phyloP scores from a whole-genome alignment of 129 eudicot genomes.

The Ambrosia artemisiifolia region DNA sequence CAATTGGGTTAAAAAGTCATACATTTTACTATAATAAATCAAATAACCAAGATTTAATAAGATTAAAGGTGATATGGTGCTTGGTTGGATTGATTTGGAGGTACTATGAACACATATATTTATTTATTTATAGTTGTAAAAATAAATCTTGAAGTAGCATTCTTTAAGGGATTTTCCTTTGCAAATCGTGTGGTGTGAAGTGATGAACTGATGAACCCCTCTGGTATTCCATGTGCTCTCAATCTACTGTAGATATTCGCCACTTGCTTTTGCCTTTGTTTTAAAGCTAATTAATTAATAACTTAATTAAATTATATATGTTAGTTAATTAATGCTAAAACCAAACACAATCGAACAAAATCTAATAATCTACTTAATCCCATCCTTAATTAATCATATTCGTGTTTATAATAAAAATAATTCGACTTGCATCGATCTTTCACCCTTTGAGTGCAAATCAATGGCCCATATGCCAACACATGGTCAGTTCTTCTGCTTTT shows the following conservation, averaged over 20 bases:
- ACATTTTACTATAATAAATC: neutral
- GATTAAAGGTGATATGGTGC: conserved; percentile 26
- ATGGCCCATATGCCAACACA: neutral
- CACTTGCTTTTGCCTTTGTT: conserved; percentile 29
- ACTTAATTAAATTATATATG: neutral
- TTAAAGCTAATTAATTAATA: neutral
- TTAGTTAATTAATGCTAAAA: conserved; percentile 10
- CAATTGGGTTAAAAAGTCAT: conserved; percentile 8
- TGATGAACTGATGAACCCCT: conserved; percentile 17
- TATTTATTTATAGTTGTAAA: neutral
- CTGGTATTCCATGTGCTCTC: conserved; percentile 59
- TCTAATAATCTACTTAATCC: conserved; percentile 35
- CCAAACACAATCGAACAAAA: conserved; percentile 35
- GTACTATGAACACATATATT: conserved; percentile 5
- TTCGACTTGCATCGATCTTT: neutral
- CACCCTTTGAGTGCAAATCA: conserved; percentile 3
- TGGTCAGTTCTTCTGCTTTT: neutral
- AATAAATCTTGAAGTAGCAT: conserved; percentile 26
- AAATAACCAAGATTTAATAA: neutral
- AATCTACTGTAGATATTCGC: conserved; percentile 73
- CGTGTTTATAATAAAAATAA: neutral
- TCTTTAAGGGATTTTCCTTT: conserved; percentile 31
- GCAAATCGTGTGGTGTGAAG: conserved; percentile 40
- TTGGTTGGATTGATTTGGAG: conserved; percentile 30
- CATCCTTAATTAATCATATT: conserved; percentile 1